Base-by-base conservation (phyloP, 768 basidiomycete species). In the Cyclocybe aegerita region DNA sequence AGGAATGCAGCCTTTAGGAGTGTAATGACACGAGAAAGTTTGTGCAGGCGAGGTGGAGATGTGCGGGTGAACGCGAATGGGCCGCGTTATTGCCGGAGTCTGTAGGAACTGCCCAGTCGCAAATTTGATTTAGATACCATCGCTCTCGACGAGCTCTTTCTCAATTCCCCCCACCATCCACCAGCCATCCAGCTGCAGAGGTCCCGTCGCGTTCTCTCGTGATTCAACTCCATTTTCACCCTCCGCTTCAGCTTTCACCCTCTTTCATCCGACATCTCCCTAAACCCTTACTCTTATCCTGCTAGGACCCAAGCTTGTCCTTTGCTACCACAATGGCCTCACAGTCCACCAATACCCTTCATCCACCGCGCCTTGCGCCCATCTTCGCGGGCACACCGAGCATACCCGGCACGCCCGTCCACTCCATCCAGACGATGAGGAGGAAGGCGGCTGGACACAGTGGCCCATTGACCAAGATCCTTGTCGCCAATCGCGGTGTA, bases 401-500 rank as follows among this genome's bases (percentile, higher is more conserved):
- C 65, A 82, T 78, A 9, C 88, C 90, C 1, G 80, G 90, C 55
- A 93, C 91, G 0, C 91, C 91, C 3, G 88, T 93, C 52, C 91
- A 93, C 66, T 91, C 85, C 52, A 93, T 93, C 58, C 86, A 91
- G 68, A 88, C 90, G 23, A 92, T 94, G 88, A 81, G 92, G 55
- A 79, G 92, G 59, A 94, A 91, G 74, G 80, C 89, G 15, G 92
- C 92, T 4, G 92, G 92, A n/a, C 92, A 93, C 63, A 80, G 85
- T 46, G 92, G 92, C 7, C 92, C 91, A 4, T 71, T 94, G 54
- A 93, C 93, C 40, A 94, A 94, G 77, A 90, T 93, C 64, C 79
- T 94, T 14, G 92, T 94, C 56, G 92, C 92, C 44, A 94, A 94
- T 70, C 87, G 92, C 55, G 92, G 92, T 61, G 93, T 92, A 75